Conservation (phyloP, 2,329 filamentous ascomycete genomes). For the Penicillium sp. region DNA sequence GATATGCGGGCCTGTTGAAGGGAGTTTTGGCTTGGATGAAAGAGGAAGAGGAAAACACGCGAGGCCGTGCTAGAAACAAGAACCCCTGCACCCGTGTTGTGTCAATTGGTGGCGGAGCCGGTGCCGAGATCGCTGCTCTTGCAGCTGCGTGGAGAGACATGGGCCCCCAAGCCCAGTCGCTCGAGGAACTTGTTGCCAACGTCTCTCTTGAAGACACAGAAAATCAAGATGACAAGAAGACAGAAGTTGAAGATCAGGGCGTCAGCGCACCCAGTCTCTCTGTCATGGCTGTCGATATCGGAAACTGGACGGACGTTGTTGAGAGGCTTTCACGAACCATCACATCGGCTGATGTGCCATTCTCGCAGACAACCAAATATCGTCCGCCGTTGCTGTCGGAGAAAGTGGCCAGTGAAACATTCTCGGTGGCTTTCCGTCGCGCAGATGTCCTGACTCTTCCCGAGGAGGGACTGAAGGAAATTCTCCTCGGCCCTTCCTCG, state of each 20-base stretch:
- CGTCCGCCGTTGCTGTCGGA: slow-evolving; percentile 31
- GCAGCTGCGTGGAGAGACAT: slow-evolving; percentile 53
- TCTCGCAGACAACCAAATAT: slow-evolving; percentile 30
- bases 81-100: slow-evolving; percentile 40
- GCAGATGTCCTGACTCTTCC: slow-evolving; percentile 52
- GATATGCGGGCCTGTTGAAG: slow-evolving; percentile 67
- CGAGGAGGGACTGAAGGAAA: slow-evolving; percentile 39
- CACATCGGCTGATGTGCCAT: slow-evolving; percentile 37
- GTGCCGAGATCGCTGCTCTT: slow-evolving; percentile 66
- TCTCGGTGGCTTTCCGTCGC: slow-evolving; percentile 48
- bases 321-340: slow-evolving; percentile 58
- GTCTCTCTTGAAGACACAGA: slow-evolving; percentile 19
- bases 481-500: slow-evolving; percentile 24
- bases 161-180: slow-evolving; percentile 13
- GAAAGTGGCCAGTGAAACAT: slow-evolving; percentile 1
- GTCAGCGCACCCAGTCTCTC: slow-evolving; percentile 28
- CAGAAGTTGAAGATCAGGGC: neutral
- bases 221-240: neutral
- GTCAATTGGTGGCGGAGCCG: slow-evolving; percentile 65
- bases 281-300: slow-evolving; percentile 75
- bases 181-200: slow-evolving; percentile 16
- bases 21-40: slow-evolving; percentile 32
- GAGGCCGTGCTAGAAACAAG: slow-evolving; percentile 1
- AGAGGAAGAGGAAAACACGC: neutral
- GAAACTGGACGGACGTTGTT: slow-evolving; percentile 69